Conservation (phyloP, 345 rosid genomes). For the Zanthoxylum bungeanum region DNA sequence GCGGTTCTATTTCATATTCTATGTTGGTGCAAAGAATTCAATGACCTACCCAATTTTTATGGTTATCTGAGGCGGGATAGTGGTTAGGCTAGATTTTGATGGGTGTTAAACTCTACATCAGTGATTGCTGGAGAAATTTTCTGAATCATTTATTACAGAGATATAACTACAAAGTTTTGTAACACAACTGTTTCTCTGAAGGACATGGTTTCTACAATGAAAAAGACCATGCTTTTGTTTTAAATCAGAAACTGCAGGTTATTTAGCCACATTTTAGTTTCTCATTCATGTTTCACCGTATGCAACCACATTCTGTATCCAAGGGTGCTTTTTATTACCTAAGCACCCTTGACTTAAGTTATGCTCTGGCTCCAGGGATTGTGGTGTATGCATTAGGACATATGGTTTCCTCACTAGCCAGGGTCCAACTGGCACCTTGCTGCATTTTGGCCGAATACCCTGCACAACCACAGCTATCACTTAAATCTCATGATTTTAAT, state of each 20-base stretch:
- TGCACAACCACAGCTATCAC: constrained; percentile 21
- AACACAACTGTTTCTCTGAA: not conserved
- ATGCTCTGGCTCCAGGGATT: constrained; percentile 42
- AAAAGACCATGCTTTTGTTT: not conserved
- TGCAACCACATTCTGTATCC: not conserved
- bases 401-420: constrained; percentile 63
- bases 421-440: constrained; percentile 61
- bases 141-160: not conserved
- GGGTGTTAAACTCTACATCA: not conserved
- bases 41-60: no score
- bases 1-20: no score
- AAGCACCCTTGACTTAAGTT: constrained; percentile 15
- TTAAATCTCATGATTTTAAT: no score
- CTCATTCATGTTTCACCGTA: not conserved
- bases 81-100: not conserved
- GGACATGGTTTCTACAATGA: not conserved
- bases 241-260: not conserved
- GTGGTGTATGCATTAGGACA: constrained; percentile 66
- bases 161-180: not conserved
- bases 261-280: no score
- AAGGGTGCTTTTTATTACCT: not conserved
- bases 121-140: not conserved
- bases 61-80: no score
- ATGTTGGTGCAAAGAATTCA: no score
- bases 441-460: constrained; percentile 72